Base-by-base conservation (phyloP, 495 filamentous ascomycete genomes). In the Aspergillus sparsus region DNA sequence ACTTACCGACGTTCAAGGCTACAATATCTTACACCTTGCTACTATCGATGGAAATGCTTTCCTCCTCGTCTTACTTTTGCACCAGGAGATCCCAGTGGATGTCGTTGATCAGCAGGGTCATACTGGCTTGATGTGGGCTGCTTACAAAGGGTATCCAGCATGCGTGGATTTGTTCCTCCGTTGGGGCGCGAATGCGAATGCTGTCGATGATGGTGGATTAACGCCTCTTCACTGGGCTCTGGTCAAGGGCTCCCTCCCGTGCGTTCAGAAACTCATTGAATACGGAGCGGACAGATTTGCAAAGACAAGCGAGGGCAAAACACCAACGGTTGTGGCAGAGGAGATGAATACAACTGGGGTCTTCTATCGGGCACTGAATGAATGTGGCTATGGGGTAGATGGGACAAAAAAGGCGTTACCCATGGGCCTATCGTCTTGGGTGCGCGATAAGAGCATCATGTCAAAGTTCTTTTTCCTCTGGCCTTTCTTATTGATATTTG, bases 1-100 rank as follows among this genome's bases (percentile, higher is more conserved):
- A 16, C 80, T 97, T 61, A 88, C 86, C 64, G 94, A 98, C 68
- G 83, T 88, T 37, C 92, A 97, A 80, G 94, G 94, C 62, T 98
- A 96, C 76, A 98, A 98, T 67, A 91, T 96, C 47, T 84, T 98
- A 10, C 94, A 98, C 69, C 90, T 96, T 53, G 92, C 94, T 49
- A 98, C 94, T 0, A 94, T 98, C 67, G 93, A 97, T 66, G 94
- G 95, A 62, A 97, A 97, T 68, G 88, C 96, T n/a, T 89, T 94
- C 64, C 81, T 97, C 49, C 79, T 98, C n/a, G 81, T 93, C 32
- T 77, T 98, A 5, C 79, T 91, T 12, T 79, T 98, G 3, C 94
- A 98, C 73, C 91, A 96, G 66, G 91, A 92, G 65, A 92, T 98
- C 42, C 89, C 92, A 11, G 88, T 98, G 58, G 94, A 98, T 70